Conservation (phyloP, 163 green algal genomes). For the Botryococcus braunii region DNA sequence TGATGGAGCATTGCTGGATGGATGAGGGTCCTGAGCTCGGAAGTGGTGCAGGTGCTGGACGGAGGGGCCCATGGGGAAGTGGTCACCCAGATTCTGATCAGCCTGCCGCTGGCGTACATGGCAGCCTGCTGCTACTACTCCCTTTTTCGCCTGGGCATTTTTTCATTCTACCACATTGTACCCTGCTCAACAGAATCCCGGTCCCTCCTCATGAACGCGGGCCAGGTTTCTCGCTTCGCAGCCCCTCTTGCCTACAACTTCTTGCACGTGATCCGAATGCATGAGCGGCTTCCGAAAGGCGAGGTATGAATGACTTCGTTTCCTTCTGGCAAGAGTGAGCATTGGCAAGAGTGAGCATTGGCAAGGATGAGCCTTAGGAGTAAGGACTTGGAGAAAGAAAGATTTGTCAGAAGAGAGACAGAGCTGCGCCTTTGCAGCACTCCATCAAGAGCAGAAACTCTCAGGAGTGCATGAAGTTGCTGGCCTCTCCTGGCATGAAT, state of each 20-base stretch:
- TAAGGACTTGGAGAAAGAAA: too few species aligned
- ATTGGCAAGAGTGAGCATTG: too few species aligned
- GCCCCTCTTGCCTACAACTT: conserved; percentile 78
- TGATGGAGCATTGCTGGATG: too few species aligned
- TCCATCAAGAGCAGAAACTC: too few species aligned
- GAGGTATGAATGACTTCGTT: too few species aligned
- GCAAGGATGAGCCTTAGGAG: too few species aligned
- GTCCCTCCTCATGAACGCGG: conserved; percentile 54
- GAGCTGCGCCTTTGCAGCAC: too few species aligned
- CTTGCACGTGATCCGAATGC: conserved; percentile 63
- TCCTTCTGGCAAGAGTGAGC: too few species aligned
- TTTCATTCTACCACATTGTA: conserved; percentile 60
- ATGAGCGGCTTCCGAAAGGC: conserved; percentile 19
- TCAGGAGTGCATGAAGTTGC: too few species aligned
- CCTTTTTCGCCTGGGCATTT: conserved; percentile 65
- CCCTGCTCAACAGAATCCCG: conserved; percentile 47
- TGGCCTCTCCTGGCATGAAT: too few species aligned
- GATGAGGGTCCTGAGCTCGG: too few species aligned
- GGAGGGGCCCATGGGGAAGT: conserved; percentile 16
- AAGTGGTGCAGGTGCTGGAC: conserved; percentile 28
- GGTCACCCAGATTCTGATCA: conserved; percentile 40
- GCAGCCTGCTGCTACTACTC: conserved; percentile 65
- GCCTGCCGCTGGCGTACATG: conserved; percentile 58
- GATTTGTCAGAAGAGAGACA: too few species aligned
- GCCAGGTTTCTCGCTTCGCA: conserved; percentile 60